Base-by-base conservation (phyloP, 2,329 filamentous ascomycete species). In the Myriangium duriaei region DNA sequence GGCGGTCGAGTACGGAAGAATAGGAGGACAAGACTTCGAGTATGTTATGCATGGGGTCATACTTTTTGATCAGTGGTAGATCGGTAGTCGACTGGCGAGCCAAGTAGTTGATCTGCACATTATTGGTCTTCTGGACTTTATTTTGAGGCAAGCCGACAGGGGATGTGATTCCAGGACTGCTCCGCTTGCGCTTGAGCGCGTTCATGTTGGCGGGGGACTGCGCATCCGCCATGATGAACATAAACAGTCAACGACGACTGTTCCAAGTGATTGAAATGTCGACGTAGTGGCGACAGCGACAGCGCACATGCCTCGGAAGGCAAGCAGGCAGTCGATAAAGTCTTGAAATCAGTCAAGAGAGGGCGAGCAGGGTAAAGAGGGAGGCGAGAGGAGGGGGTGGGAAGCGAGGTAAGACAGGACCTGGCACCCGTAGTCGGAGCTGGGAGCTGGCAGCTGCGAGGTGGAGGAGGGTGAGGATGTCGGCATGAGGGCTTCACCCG, bases 1-100 rank as follows among this genome's bases (percentile, higher is more conserved):
- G 82, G 39, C 83, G 76, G 51, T 83, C 81, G 37, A 93, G 66
- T 11, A 91, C 82, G 46, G 78, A 84, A 71, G 87, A 83, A 59
- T 93, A 93, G 49, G 86, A 79, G 52, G 72, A 71, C 42, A 93
- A 73, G 44, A 87, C 68, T 29, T 72, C 67, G 32, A 91, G 61
- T 39, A 91, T 74, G 48, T 81, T 78, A 10, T 74, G 71, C 51
- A 93, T 80, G 9, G 74, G 79, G 51, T 87, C 82, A 39, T 77
- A 70, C 46, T 68, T 67, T 41, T 67, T 72, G 45, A 78, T 69
- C 13, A 79, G 64, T 21, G 75, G 74, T 16, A 79, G 63, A 50
- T 76, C 74, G 28, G 75, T 69, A 24, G 69, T 63, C 48, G 72
- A 71, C 44, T 77, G 74, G 30, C 75, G 67, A 35, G 73, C 74